These are phyloP conservation scores for Anacardium occidentale DNA, from an alignment of 345 rosid genomes.

Conservation along the genomic window DNA sequence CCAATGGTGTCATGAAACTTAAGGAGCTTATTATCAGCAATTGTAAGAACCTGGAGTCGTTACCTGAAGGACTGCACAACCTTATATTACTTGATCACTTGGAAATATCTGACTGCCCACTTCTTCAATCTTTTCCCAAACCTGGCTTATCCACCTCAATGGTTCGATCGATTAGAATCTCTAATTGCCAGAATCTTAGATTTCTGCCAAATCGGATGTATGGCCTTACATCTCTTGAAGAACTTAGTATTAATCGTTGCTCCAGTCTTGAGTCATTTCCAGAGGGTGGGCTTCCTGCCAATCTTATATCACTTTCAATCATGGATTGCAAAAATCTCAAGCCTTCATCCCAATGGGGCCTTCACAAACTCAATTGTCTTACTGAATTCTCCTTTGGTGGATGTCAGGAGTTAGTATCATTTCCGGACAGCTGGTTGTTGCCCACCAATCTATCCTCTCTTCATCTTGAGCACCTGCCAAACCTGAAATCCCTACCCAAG, in stretches of 20 bases:
- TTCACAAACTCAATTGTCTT: slow-evolving; percentile 24
- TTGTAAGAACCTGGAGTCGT: slow-evolving; percentile 7
- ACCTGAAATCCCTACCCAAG: slow-evolving; percentile 17
- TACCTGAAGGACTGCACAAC: slow-evolving; percentile 25
- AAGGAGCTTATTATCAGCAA: slow-evolving; percentile 13
- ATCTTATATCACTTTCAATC: slow-evolving; percentile 22
- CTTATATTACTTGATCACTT: slow-evolving; percentile 22
- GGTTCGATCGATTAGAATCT: slow-evolving; percentile 14
- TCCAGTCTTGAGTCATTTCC: slow-evolving; percentile 24
- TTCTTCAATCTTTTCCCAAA: slow-evolving; percentile 21
- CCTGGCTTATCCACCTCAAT: slow-evolving; percentile 19
- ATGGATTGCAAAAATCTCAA: slow-evolving; percentile 19
- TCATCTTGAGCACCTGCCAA: slow-evolving; percentile 16
- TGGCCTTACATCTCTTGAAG: slow-evolving; percentile 21
- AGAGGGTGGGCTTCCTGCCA: slow-evolving; percentile 27
- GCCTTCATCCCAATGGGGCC: slow-evolving; percentile 17
- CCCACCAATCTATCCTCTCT: slow-evolving; percentile 26
- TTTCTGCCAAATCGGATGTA: slow-evolving; percentile 23
- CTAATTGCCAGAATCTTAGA: slow-evolving; percentile 22
- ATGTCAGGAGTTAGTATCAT: slow-evolving; percentile 15
- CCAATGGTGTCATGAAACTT: neutral
- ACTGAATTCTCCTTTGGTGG: slow-evolving; percentile 19
- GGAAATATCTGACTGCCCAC: slow-evolving; percentile 22
- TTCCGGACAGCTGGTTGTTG: slow-evolving; percentile 25
- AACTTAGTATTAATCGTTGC: slow-evolving; percentile 23